Conservation (phyloP, 2,329 filamentous ascomycete genomes). For the Beauveria australis region DNA sequence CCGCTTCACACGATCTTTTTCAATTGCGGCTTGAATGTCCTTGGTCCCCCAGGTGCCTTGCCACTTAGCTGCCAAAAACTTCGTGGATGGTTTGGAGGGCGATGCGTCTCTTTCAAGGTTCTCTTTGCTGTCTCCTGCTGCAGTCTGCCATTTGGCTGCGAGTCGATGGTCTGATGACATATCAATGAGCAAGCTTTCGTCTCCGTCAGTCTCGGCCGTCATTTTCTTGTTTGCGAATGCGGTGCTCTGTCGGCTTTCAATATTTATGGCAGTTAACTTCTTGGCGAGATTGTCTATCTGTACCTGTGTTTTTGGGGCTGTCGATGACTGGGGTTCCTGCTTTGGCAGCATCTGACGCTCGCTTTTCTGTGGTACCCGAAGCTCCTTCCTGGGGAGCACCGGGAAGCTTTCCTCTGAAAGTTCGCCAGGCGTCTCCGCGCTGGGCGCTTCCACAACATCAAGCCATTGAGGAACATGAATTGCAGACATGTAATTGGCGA, state of each 20-base stretch:
- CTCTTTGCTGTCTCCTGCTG: background rate
- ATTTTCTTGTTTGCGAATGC: background rate
- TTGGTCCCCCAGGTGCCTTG: conserved; percentile 2
- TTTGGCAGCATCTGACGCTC: background rate
- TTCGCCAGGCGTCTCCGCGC: background rate
- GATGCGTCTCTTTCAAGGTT: background rate
- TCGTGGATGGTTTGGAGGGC: background rate
- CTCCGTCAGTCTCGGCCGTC: background rate
- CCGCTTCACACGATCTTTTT: background rate
- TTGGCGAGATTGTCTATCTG: background rate
- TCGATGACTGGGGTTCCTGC: background rate
- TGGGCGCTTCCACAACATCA: background rate
- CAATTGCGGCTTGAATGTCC: background rate
- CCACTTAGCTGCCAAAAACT: background rate
- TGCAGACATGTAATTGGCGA: conserved; percentile 17
- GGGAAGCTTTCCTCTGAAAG: background rate
- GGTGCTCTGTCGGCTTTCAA: background rate
- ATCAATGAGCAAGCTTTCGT: background rate
- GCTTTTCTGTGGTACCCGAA: background rate
- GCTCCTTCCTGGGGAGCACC: background rate
- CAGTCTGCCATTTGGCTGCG: background rate
- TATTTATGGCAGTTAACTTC: background rate
- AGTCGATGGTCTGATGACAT: background rate
- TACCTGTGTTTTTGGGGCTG: background rate
- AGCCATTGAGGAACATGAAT: background rate